Percentiles rank a stretch among this genome's conserved stretches.
Evolutionary conservation across 331 rosid genomes (phyloP).

Genomic region (Arachis monticola): DNA sequence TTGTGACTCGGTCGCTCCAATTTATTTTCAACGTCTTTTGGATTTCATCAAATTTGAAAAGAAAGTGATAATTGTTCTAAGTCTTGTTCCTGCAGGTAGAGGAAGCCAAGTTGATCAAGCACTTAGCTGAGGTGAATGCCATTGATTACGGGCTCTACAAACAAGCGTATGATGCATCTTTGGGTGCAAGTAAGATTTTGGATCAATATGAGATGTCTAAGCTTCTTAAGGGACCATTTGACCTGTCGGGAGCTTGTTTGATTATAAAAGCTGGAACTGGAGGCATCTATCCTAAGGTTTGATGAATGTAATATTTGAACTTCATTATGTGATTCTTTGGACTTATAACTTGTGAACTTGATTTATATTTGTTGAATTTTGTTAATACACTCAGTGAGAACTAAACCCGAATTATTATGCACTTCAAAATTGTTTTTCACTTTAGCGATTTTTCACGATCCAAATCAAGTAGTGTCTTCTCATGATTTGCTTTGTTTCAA

Average conservation of each 20-base stretch:
- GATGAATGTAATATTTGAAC: constrained; percentile 40
- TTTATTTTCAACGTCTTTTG: constrained; percentile 11
- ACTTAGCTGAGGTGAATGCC: constrained; percentile 73
- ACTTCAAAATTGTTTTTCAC: constrained; percentile 26
- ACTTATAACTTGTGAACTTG: constrained; percentile 20
- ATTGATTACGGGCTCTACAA: constrained; percentile 72
- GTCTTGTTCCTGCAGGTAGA: constrained; percentile 64
- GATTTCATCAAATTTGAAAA: constrained; percentile 5
- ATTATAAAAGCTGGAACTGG: constrained; percentile 59
- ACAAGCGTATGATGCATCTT: constrained; percentile 79
- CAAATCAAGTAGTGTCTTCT: neutral
- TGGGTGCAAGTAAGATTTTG: constrained; percentile 68
- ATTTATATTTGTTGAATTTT: constrained; percentile 7
- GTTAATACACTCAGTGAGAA: constrained; percentile 4
- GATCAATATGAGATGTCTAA: constrained; percentile 78
- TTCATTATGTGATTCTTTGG: constrained; percentile 34
- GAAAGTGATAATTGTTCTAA: constrained; percentile 12
- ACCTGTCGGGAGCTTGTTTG: constrained; percentile 79
- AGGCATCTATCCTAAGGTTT: constrained; percentile 62
- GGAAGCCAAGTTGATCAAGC: constrained; percentile 83
- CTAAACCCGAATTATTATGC: neutral
- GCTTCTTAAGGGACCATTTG: constrained; percentile 81
- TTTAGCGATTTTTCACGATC: constrained; percentile 9
- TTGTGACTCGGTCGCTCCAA: neutral
- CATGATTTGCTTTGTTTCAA: no score